Percentiles rank a stretch among this genome's conserved stretches.
Evolutionary conservation across 164 flowering plant genomes (phyloP).

Genomic region (Magnolia kwangsiensis): DNA sequence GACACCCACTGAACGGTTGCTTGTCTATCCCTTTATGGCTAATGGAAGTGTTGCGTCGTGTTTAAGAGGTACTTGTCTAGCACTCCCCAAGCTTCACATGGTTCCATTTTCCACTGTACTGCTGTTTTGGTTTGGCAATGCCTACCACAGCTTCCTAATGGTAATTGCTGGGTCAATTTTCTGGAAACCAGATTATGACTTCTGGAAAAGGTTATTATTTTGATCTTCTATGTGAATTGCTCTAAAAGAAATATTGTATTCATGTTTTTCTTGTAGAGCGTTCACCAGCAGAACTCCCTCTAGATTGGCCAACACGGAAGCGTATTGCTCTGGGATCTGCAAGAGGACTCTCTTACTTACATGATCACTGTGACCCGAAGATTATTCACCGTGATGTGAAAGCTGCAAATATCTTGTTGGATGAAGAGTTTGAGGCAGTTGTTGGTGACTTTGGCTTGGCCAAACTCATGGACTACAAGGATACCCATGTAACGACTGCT

Average conservation of each 20-base stretch:
- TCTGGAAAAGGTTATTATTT: not conserved
- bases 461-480: constrained; percentile 96
- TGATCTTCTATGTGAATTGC: not conserved
- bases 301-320: constrained; percentile 82
- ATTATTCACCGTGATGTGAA: constrained; percentile 96
- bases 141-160: not conserved
- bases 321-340: constrained; percentile 87
- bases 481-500: constrained; percentile 94
- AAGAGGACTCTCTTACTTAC: constrained; percentile 87
- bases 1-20: constrained; percentile 45
- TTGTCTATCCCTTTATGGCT: constrained; percentile 45
- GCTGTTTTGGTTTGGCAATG: not conserved
- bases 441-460: constrained; percentile 98
- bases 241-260: not conserved
- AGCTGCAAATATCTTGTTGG: constrained; percentile 91
- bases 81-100: not conserved
- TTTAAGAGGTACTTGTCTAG: constrained; percentile 27
- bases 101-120: not conserved
- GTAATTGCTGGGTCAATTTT: not conserved
- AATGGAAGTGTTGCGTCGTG: constrained; percentile 50
- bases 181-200: not conserved
- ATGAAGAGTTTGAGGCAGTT: constrained; percentile 95
- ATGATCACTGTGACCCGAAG: constrained; percentile 96
- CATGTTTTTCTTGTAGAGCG: constrained; percentile 50
- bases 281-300: constrained; percentile 59